Percentiles rank a stretch among this genome's conserved stretches.
Evolutionary conservation across 805 yeast genomes (phyloP).

Genomic region (Lipomyces starkeyi): DNA sequence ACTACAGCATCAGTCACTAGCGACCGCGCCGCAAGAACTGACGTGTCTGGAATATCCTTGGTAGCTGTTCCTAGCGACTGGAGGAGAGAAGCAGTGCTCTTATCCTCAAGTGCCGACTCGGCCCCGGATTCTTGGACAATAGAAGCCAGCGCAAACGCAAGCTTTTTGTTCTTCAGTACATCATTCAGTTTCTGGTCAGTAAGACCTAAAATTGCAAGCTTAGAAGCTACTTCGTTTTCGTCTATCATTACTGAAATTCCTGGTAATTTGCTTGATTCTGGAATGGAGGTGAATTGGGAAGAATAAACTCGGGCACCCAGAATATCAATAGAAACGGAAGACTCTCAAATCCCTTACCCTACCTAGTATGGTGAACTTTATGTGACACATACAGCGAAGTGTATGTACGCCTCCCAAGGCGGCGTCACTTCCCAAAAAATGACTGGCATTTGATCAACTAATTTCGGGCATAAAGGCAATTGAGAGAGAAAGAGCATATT

Average conservation of each 20-base stretch:
- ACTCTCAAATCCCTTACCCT: too few species aligned
- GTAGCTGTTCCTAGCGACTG: slow-evolving; percentile 62
- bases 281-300: background rate
- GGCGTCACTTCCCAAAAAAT: too few species aligned
- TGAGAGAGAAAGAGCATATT: too few species aligned
- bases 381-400: too few species aligned
- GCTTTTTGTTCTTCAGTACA: slow-evolving; percentile 83
- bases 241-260: background rate
- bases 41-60: slow-evolving; percentile 39
- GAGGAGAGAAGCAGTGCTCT: slow-evolving; percentile 64
- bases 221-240: slow-evolving; percentile 12
- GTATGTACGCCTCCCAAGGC: too few species aligned
- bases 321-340: too few species aligned
- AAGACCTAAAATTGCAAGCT: slow-evolving; percentile 34
- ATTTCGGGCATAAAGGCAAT: too few species aligned
- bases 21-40: slow-evolving; percentile 54
- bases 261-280: background rate
- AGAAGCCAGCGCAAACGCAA: slow-evolving; percentile 68
- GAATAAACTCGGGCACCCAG: too few species aligned
- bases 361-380: too few species aligned
- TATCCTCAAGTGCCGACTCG: slow-evolving; percentile 53
- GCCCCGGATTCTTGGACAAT: slow-evolving; percentile 56
- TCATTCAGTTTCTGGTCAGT: slow-evolving; percentile 65
- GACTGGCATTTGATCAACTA: too few species aligned
- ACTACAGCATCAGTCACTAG: slow-evolving; percentile 66